Evolutionary conservation across 1,139 yeast genomes (phyloP).

Genomic region (Candida smagusa): DNA sequence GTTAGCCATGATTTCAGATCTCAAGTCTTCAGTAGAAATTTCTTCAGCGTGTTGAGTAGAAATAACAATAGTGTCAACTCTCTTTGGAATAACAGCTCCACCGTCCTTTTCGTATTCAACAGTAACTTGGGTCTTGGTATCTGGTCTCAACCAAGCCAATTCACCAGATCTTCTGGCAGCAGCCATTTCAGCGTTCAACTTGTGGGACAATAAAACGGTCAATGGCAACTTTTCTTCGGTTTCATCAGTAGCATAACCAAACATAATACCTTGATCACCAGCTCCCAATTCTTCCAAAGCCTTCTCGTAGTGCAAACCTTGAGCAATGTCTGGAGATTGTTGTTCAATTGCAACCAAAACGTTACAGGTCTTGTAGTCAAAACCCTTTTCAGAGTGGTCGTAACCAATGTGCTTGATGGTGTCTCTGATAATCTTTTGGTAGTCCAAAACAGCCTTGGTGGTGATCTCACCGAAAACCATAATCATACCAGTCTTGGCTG

Average conservation of each 20-base stretch:
- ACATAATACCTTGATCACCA: conserved; percentile 99
- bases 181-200: conserved; percentile 94
- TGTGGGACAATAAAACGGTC: conserved; percentile 91
- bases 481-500: conserved; percentile 98
- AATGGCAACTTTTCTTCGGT: conserved; percentile 96
- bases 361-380: conserved; percentile 98
- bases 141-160: conserved; percentile 97
- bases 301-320: conserved; percentile 96
- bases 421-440: conserved; percentile 96
- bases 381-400: conserved; percentile 94
- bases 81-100: conserved; percentile 92
- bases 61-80: conserved; percentile 97
- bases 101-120: conserved; percentile 90
- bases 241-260: conserved; percentile 99
- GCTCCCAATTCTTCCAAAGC: conserved; percentile 98
- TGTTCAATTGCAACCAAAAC: conserved; percentile 98
- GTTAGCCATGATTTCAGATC: conserved; percentile 72
- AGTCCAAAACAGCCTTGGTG: conserved; percentile 92
- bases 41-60: conserved; percentile 98
- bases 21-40: conserved; percentile 88
- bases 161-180: conserved; percentile 96
- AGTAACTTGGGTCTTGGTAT: conserved; percentile 99
- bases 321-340: conserved; percentile 98
- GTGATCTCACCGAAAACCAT: conserved; percentile 99
- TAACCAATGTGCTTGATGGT: conserved; percentile 98